Evolutionary conservation across 495 filamentous ascomycete genomes (phyloP).

Genomic region (Alectoria sarmentosa): DNA sequence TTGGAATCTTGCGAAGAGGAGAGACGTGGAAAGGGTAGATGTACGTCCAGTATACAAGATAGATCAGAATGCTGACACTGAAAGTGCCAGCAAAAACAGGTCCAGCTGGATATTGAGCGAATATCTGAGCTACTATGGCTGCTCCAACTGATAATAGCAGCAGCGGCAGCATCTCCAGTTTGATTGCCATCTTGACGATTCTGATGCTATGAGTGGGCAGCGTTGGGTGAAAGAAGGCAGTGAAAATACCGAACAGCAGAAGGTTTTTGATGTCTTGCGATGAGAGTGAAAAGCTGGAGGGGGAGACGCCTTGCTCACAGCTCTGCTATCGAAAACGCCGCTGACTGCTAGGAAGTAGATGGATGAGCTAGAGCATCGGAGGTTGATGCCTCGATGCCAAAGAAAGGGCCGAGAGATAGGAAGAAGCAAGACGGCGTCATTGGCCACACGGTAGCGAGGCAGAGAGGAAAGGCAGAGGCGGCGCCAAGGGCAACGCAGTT

Average conservation of each 20-base stretch:
- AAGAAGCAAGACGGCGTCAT: slow-evolving; percentile 7
- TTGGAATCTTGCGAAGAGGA: slow-evolving; percentile 38
- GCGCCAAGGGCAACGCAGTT: not conserved
- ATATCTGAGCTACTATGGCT: slow-evolving; percentile 13
- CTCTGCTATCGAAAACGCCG: not conserved
- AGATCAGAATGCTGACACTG: slow-evolving; percentile 27
- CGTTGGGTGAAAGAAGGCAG: not conserved
- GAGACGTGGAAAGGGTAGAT: slow-evolving; percentile 39
- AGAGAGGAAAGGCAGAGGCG: not conserved
- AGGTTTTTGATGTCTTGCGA: not conserved
- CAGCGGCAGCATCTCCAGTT: slow-evolving; percentile 16
- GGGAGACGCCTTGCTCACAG: slow-evolving; percentile 5
- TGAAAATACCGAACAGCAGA: not conserved
- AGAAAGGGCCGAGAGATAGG: not conserved
- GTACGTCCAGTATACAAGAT: slow-evolving; percentile 27
- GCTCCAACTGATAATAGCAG: slow-evolving; percentile 15
- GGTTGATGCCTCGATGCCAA: not conserved
- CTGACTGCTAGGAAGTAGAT: slow-evolving; percentile 4
- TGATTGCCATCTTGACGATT: slow-evolving; percentile 16
- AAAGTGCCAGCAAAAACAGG: slow-evolving; percentile 19
- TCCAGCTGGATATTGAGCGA: slow-evolving; percentile 9
- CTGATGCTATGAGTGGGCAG: not conserved
- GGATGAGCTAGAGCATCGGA: not conserved
- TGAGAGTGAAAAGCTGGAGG: not conserved
- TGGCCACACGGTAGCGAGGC: not conserved